These are phyloP conservation scores for Saccharum spontaneum DNA, from an alignment of 176 grass and related monocot species.

Conservation along the genomic window DNA sequence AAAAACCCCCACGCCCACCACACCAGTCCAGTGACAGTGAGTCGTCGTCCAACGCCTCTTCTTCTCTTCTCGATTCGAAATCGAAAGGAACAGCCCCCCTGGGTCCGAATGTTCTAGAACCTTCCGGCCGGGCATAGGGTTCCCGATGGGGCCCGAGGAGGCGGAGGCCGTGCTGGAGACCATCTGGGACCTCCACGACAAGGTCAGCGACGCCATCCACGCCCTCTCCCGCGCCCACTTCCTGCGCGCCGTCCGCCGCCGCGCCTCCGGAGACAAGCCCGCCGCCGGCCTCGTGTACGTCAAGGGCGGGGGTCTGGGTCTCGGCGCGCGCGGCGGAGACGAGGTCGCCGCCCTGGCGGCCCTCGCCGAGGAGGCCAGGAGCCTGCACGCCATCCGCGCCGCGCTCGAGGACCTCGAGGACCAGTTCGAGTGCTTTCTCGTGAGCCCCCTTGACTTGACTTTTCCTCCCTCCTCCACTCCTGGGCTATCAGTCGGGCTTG, in stretches of 20 bases:
- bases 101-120: slow-evolving; percentile 14
- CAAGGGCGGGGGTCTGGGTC: slow-evolving; percentile 34
- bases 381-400: slow-evolving; percentile 85
- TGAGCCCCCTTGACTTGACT: slow-evolving; percentile 27
- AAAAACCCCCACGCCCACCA: background rate
- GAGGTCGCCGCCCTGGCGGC: slow-evolving; percentile 15
- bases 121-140: slow-evolving; percentile 31
- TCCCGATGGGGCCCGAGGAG: slow-evolving; percentile 61
- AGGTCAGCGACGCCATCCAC: slow-evolving; percentile 91
- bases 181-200: slow-evolving; percentile 97
- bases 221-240: slow-evolving; percentile 77
- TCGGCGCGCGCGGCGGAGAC: background rate
- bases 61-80: background rate
- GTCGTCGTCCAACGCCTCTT: background rate
- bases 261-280: slow-evolving; percentile 6
- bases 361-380: slow-evolving; percentile 74
- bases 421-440: slow-evolving; percentile 92
- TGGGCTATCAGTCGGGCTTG: background rate
- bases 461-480: background rate
- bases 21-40: background rate
- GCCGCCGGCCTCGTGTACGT: slow-evolving; percentile 51
- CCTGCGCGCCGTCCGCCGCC: slow-evolving; percentile 60
- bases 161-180: slow-evolving; percentile 73
- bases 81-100: background rate
- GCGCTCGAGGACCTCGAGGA: slow-evolving; percentile 93